A percentile compares a stretch with the other conserved stretches of the same genome.
phyloP scores from a whole-genome alignment of 179 eudicot species.

The Beta macrorhiza region DNA sequence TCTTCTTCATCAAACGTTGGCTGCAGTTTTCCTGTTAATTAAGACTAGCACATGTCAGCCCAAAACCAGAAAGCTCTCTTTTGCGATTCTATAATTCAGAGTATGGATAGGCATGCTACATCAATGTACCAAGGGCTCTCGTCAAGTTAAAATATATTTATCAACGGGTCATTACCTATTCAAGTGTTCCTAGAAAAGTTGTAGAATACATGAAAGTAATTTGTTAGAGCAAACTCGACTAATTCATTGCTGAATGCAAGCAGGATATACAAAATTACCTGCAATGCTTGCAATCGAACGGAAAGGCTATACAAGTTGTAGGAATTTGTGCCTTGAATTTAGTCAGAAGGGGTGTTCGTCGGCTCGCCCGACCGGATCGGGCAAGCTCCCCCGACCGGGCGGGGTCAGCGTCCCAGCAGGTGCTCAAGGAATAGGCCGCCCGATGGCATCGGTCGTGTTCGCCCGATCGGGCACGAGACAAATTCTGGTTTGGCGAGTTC shows the following conservation, averaged over 20 bases:
- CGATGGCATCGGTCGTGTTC: no score
- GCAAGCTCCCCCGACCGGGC: no score
- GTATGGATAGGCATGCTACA: not conserved
- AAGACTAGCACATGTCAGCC: not conserved
- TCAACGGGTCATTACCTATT: not conserved
- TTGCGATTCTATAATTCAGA: not conserved
- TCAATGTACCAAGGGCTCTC: not conserved
- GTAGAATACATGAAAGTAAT: not conserved
- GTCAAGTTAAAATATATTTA: not conserved
- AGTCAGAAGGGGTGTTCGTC: no score
- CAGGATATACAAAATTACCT: slow-evolving; percentile 37
- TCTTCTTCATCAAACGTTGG: slow-evolving; percentile 86
- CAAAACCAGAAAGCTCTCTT: not conserved
- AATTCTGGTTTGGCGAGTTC: no score
- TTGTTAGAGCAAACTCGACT: not conserved
- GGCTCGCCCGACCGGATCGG: no score
- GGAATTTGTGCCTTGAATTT: no score
- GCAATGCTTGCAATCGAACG: slow-evolving; percentile 54
- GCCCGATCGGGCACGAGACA: no score
- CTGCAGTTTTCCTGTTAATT: slow-evolving; percentile 58
- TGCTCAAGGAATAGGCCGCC: no score
- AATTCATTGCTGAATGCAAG: not conserved
- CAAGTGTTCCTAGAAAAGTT: not conserved
- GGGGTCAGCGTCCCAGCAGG: no score
- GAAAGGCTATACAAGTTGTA: slow-evolving; percentile 42